Evolutionary conservation across 306 rosid species (phyloP).

Genomic region (Alnus rubra): DNA sequence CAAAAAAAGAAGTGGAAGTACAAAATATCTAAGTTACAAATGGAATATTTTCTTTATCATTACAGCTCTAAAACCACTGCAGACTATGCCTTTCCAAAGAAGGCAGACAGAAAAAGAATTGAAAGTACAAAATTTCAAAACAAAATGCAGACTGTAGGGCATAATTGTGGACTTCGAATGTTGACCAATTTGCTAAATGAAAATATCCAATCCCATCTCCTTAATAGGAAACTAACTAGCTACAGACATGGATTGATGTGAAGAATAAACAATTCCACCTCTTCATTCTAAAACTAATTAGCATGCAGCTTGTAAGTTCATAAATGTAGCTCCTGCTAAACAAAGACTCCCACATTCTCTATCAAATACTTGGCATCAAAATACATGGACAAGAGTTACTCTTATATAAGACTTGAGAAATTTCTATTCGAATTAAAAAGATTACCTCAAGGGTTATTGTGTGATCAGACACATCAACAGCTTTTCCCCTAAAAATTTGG

Average conservation of each 20-base stretch:
- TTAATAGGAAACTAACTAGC: neutral
- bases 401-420: slow-evolving; percentile 20
- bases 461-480: slow-evolving; percentile 83
- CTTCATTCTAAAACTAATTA: neutral
- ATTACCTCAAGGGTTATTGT: slow-evolving; percentile 83
- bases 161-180: neutral
- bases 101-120: neutral
- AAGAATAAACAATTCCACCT: neutral
- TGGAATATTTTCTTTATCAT: neutral
- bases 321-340: neutral
- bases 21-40: neutral
- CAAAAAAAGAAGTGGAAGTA: neutral
- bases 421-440: slow-evolving; percentile 11
- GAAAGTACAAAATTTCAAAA: too few relatives aligned
- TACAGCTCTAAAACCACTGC: neutral
- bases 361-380: neutral
- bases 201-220: neutral
- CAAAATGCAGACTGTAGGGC: neutral
- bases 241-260: neutral
- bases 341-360: slow-evolving; percentile 14
- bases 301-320: neutral
- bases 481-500: slow-evolving; percentile 76
- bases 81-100: neutral
- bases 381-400: neutral
- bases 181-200: neutral